Conservation (phyloP, 139 green algal genomes). For the Auxenochlorella protothecoides region DNA sequence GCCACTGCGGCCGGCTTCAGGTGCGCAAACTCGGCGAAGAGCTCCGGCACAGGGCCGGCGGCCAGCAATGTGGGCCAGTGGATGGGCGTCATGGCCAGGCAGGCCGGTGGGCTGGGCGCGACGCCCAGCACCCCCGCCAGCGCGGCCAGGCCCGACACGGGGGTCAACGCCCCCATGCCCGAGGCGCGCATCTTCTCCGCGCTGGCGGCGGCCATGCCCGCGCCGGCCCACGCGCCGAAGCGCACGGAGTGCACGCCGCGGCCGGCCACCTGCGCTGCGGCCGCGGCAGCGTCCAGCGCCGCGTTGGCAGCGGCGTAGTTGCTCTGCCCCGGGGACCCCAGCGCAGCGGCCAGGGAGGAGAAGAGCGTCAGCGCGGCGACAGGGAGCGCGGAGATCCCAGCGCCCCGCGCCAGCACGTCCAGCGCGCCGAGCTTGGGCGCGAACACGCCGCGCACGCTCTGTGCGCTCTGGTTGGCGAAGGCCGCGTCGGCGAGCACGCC, state of each 20-base stretch:
- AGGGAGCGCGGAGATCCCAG: slow-evolving; percentile 12
- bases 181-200: slow-evolving; percentile 47
- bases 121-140: slow-evolving; percentile 20
- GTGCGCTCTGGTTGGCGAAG: slow-evolving; percentile 37
- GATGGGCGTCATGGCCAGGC: slow-evolving; percentile 26
- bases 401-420: not conserved
- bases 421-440: slow-evolving; percentile 42
- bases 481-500: slow-evolving; percentile 66
- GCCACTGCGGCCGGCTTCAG: not conserved
- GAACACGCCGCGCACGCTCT: slow-evolving; percentile 22
- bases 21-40: slow-evolving; percentile 25
- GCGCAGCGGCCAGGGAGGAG: slow-evolving; percentile 61
- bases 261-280: slow-evolving; percentile 3
- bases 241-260: slow-evolving; percentile 40
- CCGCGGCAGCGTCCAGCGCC: slow-evolving; percentile 36
- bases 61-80: slow-evolving; percentile 25
- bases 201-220: slow-evolving; percentile 65
- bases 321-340: slow-evolving; percentile 72
- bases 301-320: slow-evolving; percentile 73
- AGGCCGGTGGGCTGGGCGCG: not conserved
- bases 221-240: slow-evolving; percentile 78
- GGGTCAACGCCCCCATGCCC: slow-evolving; percentile 47
- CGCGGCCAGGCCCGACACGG: slow-evolving; percentile 24
- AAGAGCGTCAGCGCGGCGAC: slow-evolving; percentile 43
- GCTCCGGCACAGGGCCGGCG: slow-evolving; percentile 4